phyloP scores from a whole-genome alignment of 176 grass and related monocot genomes.

The Cenchrus purpureus region DNA sequence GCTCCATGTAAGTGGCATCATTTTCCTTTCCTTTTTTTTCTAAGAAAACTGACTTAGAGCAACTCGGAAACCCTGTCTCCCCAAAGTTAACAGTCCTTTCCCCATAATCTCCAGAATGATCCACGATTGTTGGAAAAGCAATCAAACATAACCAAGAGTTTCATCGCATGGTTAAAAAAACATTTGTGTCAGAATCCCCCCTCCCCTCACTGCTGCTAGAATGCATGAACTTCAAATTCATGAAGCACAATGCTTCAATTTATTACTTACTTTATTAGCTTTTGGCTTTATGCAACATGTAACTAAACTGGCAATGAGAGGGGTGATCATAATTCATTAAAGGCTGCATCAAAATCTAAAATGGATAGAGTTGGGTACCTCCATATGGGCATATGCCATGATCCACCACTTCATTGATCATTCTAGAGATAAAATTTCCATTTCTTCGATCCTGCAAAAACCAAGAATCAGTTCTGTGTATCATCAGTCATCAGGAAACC shows the following conservation, averaged over 20 bases:
- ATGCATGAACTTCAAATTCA: not conserved
- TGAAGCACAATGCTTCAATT: not conserved
- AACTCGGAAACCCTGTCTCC: not conserved
- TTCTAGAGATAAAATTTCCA: conserved; percentile 40
- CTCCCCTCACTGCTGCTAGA: not conserved
- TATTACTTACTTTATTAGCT: not conserved
- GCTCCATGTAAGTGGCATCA: not conserved
- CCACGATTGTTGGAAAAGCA: too few species aligned
- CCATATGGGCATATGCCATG: conserved; percentile 48
- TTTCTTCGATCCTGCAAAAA: conserved; percentile 44
- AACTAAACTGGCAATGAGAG: not conserved
- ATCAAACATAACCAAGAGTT: too few species aligned
- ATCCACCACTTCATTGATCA: conserved; percentile 54
- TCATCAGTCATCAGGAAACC: conserved; percentile 52
- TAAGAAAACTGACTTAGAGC: not conserved
- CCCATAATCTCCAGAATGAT: too few species aligned
- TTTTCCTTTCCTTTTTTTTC: not conserved
- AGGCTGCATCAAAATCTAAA: not conserved
- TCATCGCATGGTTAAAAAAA: too few species aligned
- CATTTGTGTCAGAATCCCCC: too few species aligned
- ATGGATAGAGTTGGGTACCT: conserved; percentile 35
- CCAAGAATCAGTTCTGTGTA: conserved; percentile 59
- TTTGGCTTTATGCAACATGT: not conserved
- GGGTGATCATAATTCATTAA: not conserved
- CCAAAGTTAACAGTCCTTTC: too few species aligned